A percentile compares a stretch with the other conserved stretches of the same genome.
These are phyloP conservation scores for Cystobasidium sp. DNA, from an alignment of 1,284 basidiomycete species.

Conservation along the genomic window DNA sequence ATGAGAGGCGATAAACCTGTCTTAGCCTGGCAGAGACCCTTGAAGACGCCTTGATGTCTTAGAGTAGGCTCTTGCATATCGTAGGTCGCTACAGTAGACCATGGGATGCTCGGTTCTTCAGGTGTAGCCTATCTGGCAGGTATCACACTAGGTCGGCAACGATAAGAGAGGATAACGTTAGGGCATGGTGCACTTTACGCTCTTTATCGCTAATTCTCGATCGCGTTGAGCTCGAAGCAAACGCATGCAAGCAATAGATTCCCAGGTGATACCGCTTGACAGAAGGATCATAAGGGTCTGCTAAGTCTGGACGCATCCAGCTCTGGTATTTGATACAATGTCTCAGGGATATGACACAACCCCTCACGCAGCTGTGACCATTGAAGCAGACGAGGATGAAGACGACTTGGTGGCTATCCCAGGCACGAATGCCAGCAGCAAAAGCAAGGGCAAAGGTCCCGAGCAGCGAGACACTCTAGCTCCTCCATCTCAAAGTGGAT, in stretches of 20 bases:
- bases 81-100: no score
- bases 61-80: no score
- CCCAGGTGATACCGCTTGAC: neutral
- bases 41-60: no score
- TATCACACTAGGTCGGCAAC: no score
- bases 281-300: neutral
- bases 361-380: conserved; percentile 21
- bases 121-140: no score
- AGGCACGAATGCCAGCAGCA: conserved; percentile 63
- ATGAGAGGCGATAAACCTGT: no score
- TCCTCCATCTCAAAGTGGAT: conserved; percentile 58
- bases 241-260: neutral
- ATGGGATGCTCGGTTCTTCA: no score
- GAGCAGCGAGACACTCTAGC: conserved; percentile 58
- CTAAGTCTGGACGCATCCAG: neutral
- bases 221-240: neutral
- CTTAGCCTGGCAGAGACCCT: no score
- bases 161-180: no score
- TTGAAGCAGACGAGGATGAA: conserved; percentile 41
- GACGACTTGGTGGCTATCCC: conserved; percentile 42
- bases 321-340: neutral
- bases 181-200: no score
- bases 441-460: conserved; percentile 66
- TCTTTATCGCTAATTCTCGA: neutral
- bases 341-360: conserved; percentile 9